These are phyloP conservation scores for Leccinum fibrillosum DNA, from an alignment of 768 basidiomycete genomes.

Conservation along the genomic window DNA sequence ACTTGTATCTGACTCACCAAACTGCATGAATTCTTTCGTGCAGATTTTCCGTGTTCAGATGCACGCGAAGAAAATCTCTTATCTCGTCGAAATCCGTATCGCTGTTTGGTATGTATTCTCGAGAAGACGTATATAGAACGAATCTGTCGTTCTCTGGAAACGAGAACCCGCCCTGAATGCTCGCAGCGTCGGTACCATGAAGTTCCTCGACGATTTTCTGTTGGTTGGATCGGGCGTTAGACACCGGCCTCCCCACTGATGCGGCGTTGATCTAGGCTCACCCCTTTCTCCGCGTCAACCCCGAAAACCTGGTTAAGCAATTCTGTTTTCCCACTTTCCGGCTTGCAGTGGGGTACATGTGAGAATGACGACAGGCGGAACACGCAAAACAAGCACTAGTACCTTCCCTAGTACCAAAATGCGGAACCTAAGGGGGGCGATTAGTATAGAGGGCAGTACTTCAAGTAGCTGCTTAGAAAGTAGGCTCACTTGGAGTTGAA, in stretches of 20 bases:
- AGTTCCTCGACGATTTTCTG: background rate
- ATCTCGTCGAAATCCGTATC: conserved; percentile 5
- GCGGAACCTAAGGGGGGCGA: background rate
- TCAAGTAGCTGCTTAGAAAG: background rate
- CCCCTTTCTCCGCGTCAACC: conserved; percentile 1
- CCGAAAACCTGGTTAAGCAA: conserved; percentile 4
- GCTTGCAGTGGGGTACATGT: background rate
- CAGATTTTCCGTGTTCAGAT: background rate
- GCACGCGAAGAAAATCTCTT: background rate
- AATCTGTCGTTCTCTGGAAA: conserved; percentile 3
- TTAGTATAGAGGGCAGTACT: background rate
- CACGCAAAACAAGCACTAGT: background rate
- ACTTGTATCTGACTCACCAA: background rate
- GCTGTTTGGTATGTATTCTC: conserved; percentile 3
- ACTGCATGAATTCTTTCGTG: background rate
- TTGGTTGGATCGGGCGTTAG: background rate
- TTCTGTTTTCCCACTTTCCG: conserved; percentile 3
- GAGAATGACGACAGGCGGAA: background rate
- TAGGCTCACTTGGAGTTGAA: background rate
- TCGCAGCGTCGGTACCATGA: background rate
- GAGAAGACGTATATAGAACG: conserved; percentile 5
- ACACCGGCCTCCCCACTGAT: background rate
- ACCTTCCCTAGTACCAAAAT: conserved; percentile 6
- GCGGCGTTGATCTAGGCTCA: background rate
- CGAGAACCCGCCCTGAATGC: background rate